Evolutionary conservation across 2,329 filamentous ascomycete genomes (phyloP).

Genomic region (Pezicula neosporulosa): DNA sequence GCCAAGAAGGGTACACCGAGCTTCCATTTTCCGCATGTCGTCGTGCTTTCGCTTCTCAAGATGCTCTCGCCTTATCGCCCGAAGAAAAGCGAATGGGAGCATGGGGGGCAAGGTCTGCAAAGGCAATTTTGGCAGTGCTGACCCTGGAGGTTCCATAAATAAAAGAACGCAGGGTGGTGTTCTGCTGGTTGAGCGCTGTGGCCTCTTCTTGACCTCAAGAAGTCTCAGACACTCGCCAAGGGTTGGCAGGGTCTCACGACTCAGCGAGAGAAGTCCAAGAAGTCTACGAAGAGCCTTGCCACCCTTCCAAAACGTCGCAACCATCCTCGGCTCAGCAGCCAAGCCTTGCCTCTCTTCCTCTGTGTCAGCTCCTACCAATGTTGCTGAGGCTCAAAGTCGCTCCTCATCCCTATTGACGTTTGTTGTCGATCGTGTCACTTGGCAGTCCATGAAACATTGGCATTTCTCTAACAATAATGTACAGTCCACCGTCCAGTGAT

Average conservation of each 20-base stretch:
- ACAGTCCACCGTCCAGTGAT: not conserved
- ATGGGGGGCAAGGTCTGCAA: no score
- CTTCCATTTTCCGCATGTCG: no score
- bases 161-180: not conserved
- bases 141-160: not conserved
- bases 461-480: conserved; percentile 13
- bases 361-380: conserved; percentile 8
- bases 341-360: conserved; percentile 9
- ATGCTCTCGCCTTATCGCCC: no score
- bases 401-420: conserved; percentile 1
- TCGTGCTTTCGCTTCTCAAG: no score
- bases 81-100: no score
- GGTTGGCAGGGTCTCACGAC: not conserved
- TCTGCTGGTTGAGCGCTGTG: not conserved
- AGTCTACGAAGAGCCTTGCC: conserved; percentile 1
- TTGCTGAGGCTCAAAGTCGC: conserved; percentile 15
- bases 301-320: conserved; percentile 13
- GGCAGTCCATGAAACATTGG: conserved; percentile 23
- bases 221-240: not conserved
- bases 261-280: conserved; percentile 9
- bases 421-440: conserved; percentile 21
- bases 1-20: not conserved
- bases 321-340: conserved; percentile 17
- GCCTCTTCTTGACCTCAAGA: not conserved
- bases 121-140: no score